A percentile compares a stretch with the other conserved stretches of the same genome.
Evolutionary conservation across 1,139 yeast genomes (phyloP).

Genomic region (Taphrina betulina): DNA sequence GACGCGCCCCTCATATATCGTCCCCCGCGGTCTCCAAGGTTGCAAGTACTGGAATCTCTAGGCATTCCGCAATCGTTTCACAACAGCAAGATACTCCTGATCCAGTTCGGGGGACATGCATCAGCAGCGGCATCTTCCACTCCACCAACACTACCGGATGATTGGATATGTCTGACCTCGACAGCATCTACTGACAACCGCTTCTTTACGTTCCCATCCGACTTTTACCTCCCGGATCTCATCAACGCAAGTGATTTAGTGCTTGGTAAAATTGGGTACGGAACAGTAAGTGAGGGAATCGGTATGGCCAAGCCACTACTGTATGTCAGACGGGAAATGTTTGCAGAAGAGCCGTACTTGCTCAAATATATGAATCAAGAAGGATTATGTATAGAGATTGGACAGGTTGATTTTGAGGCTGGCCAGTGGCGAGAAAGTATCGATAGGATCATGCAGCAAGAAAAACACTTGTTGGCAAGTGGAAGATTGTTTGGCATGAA

Average conservation of each 20-base stretch:
- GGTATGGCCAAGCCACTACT: constrained; percentile 26
- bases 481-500: not conserved
- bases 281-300: constrained; percentile 19
- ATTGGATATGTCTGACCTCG: constrained; percentile 13
- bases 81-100: constrained; percentile 3
- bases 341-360: constrained; percentile 23
- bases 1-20: constrained; percentile 26
- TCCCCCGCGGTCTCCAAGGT: not conserved
- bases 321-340: constrained; percentile 18
- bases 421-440: constrained; percentile 11
- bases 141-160: constrained; percentile 6
- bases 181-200: not conserved
- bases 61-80: not conserved
- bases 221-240: constrained; percentile 22
- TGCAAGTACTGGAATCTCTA: not conserved
- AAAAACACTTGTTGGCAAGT: too few relatives aligned
- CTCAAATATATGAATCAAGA: constrained; percentile 2
- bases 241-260: constrained; percentile 7
- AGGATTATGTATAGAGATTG: constrained; percentile 4
- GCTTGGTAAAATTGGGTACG: constrained; percentile 31
- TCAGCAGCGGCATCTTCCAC: not conserved
- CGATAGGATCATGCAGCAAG: not conserved
- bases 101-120: constrained; percentile 22
- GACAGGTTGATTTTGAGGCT: not conserved
- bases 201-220: constrained; percentile 1